phyloP scores from a whole-genome alignment of 257 asterid species.

The Penstemon newberryi region DNA sequence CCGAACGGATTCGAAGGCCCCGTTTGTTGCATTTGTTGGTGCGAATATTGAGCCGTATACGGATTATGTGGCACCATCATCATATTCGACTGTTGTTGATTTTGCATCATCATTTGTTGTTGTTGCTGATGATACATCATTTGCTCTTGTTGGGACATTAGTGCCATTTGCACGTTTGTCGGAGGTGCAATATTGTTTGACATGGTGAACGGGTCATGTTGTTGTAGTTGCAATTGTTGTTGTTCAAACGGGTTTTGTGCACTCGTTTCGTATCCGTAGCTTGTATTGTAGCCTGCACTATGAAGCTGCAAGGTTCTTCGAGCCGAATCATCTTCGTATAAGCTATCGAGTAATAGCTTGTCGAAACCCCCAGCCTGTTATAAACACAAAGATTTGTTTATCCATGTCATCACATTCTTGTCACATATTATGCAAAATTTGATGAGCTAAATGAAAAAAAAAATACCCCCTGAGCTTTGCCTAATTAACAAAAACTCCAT shows the following conservation, averaged over 20 bases:
- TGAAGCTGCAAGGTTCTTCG: slow-evolving; percentile 65
- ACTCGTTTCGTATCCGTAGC: slow-evolving; percentile 38
- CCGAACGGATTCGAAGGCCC: slow-evolving; percentile 62
- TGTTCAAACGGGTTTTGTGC: slow-evolving; percentile 39
- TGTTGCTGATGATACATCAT: neutral
- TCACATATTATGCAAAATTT: too few relatives aligned
- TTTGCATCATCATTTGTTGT: slow-evolving; percentile 27
- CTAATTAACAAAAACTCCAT: too few relatives aligned
- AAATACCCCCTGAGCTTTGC: too few relatives aligned
- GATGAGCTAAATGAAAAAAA: too few relatives aligned
- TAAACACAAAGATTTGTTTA: too few relatives aligned
- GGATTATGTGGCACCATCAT: slow-evolving; percentile 46
- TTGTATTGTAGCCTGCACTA: slow-evolving; percentile 58
- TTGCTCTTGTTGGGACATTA: slow-evolving; percentile 68
- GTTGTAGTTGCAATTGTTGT: neutral
- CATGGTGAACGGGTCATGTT: slow-evolving; percentile 58
- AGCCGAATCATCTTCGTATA: slow-evolving; percentile 72
- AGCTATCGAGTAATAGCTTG: slow-evolving; percentile 71
- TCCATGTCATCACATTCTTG: too few relatives aligned
- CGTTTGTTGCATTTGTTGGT: slow-evolving; percentile 37
- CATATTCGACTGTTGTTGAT: slow-evolving; percentile 35
- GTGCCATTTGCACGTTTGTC: slow-evolving; percentile 61
- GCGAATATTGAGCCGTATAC: slow-evolving; percentile 44
- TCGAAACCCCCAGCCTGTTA: slow-evolving; percentile 81
- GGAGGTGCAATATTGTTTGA: slow-evolving; percentile 57